Evolutionary conservation across 306 rosid genomes (phyloP), one percentile per base, ranked within the genome.

Genomic region (Vigna mungo): DNA sequence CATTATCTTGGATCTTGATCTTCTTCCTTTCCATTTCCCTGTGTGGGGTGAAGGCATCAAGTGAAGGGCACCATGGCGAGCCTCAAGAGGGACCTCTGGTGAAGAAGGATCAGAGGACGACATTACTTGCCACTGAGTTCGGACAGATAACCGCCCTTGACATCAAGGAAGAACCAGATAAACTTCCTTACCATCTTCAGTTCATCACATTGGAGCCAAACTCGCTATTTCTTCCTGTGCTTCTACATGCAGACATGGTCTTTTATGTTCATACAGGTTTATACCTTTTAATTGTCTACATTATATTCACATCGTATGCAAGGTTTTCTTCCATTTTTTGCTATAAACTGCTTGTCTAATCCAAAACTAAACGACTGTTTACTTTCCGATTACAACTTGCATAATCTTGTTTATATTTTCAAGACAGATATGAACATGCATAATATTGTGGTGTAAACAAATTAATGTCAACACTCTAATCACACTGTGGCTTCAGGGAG

Each of bases 141-240:
- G 98, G 98, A 34, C 81, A 79, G 76, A 82, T 90, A 84, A 83
- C 93, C 1, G 86, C 93, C 77, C 25, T 84, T 75, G 80, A 90
- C 17, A 60, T 92, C 60, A 71, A 34, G 27, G 88, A 80, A 58
- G 90, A 86, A 53, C 59, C 61, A 2, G 23, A 84, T 68, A 76
- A 82, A 78, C 91, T 78, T 44, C 88, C 80, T 11, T 84, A 90
- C 74, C 96, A 92, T 83, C 85, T 95, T 36, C 90, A 89, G 86
- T 95, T 92, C 87, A 68, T 92, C 53, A 92, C 93, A 12, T 37
- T 92, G 88, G 93, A 90, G 48, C 97, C 98, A 48, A 88, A 95
- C 75, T 89, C 98, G 8, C 74, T 95, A 47, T 88, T 95, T 67
- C 98, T 95, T 68, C 97, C 98, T 0, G 96, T 87, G 11, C 89